phyloP scores from a whole-genome alignment of 306 rosid species.

The Psophocarpus tetragonolobus region DNA sequence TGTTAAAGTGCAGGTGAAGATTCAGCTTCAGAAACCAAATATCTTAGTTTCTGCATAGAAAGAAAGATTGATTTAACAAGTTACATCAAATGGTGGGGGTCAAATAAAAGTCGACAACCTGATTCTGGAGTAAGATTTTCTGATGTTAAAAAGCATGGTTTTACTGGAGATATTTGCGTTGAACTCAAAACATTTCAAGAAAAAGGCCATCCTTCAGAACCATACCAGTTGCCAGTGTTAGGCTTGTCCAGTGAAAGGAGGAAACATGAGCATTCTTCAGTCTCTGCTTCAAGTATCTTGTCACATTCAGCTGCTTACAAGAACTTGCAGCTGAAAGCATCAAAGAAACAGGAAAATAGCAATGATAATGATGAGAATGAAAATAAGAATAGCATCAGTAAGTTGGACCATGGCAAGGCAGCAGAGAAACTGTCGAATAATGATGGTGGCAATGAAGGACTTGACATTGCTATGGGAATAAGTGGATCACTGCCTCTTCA shows the following conservation, averaged over 20 bases:
- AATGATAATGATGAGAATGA: constrained; percentile 63
- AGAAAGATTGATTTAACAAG: constrained; percentile 73
- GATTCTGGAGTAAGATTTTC: constrained; percentile 47
- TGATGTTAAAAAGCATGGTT: constrained; percentile 55
- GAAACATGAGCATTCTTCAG: constrained; percentile 44
- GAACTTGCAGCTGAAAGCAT: constrained; percentile 67
- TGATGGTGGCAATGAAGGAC: constrained; percentile 47
- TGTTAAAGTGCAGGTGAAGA: constrained; percentile 53
- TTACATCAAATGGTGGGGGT: constrained; percentile 75
- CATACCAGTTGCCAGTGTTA: constrained; percentile 71
- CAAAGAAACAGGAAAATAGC: constrained; percentile 48
- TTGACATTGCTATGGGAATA: constrained; percentile 56
- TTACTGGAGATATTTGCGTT: constrained; percentile 54
- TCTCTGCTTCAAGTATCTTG: constrained; percentile 68
- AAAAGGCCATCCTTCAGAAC: constrained; percentile 51
- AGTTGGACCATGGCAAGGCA: constrained; percentile 67
- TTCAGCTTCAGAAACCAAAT: constrained; percentile 61
- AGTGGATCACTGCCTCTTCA: constrained; percentile 65
- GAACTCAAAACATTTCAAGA: constrained; percentile 62
- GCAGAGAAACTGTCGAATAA: constrained; percentile 56
- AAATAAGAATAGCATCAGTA: constrained; percentile 56
- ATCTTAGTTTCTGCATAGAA: constrained; percentile 53
- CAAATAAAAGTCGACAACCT: constrained; percentile 56
- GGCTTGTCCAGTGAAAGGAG: constrained; percentile 47
- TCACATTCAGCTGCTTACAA: constrained; percentile 74